Percentiles rank a stretch among this genome's conserved stretches.
Evolutionary conservation across 2,329 filamentous ascomycete species (phyloP).

Genomic region (Grosmannia clavigera): DNA sequence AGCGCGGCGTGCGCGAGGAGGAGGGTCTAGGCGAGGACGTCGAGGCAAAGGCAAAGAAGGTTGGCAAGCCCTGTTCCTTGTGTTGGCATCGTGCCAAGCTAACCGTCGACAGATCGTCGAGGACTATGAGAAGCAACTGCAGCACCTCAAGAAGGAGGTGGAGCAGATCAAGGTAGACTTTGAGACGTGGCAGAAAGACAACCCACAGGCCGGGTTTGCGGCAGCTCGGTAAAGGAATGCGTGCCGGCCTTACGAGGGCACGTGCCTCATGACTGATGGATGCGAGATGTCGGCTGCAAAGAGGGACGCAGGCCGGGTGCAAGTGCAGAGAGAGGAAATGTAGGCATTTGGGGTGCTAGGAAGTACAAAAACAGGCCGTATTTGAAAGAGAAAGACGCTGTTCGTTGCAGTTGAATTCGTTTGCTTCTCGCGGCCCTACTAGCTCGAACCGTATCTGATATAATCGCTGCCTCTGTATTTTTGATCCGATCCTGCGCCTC

Average conservation of each 20-base stretch:
- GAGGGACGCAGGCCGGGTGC: not conserved
- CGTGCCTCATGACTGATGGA: too few relatives aligned
- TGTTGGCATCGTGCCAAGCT: not conserved
- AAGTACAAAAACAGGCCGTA: not conserved
- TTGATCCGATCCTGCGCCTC: not conserved
- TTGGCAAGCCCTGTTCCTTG: slow-evolving; percentile 23
- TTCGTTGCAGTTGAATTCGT: not conserved
- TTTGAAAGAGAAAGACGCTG: not conserved
- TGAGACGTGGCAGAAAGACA: slow-evolving; percentile 41
- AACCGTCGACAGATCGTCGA: slow-evolving; percentile 51
- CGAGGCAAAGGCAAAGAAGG: slow-evolving; percentile 62
- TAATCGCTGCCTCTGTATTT: not conserved
- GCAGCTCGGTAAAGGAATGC: not conserved
- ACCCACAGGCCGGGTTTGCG: slow-evolving; percentile 10
- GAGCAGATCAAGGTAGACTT: slow-evolving; percentile 49
- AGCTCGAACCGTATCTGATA: not conserved
- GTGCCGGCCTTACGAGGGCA: not conserved
- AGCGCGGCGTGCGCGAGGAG: slow-evolving; percentile 43
- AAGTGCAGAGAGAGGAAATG: not conserved
- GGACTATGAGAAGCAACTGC: slow-evolving; percentile 70
- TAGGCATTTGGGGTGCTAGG: not conserved
- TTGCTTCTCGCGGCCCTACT: not conserved
- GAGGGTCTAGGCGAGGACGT: slow-evolving; percentile 56
- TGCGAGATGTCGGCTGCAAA: too few relatives aligned
- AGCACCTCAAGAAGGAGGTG: slow-evolving; percentile 61